Evolutionary conservation across 495 filamentous ascomycete genomes (phyloP), one percentile per base, ranked within the genome.

Genomic region (Hypoxylon perforatum): DNA sequence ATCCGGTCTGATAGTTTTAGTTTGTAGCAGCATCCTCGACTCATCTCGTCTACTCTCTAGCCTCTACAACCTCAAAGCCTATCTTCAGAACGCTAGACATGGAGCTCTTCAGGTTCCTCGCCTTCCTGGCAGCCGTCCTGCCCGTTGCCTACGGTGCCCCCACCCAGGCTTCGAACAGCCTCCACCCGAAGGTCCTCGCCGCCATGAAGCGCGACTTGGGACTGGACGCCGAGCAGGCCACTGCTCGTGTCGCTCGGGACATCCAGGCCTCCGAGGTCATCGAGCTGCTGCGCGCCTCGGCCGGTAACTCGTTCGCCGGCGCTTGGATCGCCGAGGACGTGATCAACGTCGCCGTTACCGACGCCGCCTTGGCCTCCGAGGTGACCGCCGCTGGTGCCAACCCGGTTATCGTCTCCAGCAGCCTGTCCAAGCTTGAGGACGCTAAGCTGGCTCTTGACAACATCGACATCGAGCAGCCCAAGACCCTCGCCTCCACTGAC

Each of bases 151-250:
- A 71, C 56, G 69, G 69, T 67, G 69, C 69, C 50, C 69, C 69
- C 17, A 53, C 64, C 9, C 69, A 65, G 28, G 30, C 62, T 44
- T 42, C 69, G 38, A 61, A 19, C 49, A 68, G 55, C 64, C 69
- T 71, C 50, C 69, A 71, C 56, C 69, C 69, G 49, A 57, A 71
- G 59, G 57, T 71, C 69, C 50, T 71, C 36, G 63, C 59, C 49
- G 69, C 69, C 56, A 71, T 71, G 69, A 71, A 71, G 64, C 69
- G 69, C 51, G 69, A 71, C 60, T 57, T 71, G 59, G 69, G 69
- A 7, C 56, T 71, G 28, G 51, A 71, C 64, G 39, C 64, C 35
- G 52, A 64, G 63, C 59, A 71, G 60, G 69, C 64, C 30, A 61
- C 54, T 57, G 54, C 63, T 53, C 69, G 69, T 61, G 69, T 71